Percentiles rank a stretch among this genome's conserved stretches.
These are phyloP conservation scores for Glomus cerebriforme DNA, from an alignment of 192 early-diverging fungal species.

Conservation along the genomic window DNA sequence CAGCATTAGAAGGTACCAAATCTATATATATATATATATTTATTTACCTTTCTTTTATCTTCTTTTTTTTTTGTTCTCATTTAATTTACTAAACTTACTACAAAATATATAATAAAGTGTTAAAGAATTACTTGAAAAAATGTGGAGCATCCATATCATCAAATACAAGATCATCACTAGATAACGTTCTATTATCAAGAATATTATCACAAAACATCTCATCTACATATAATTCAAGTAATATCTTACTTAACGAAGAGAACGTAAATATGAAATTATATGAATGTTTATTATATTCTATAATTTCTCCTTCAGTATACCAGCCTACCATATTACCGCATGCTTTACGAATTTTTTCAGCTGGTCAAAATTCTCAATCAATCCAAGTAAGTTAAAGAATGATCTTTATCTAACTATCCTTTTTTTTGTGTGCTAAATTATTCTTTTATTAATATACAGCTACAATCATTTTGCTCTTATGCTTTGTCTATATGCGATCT, in stretches of 20 bases:
- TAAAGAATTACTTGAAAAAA: slow-evolving; percentile 28
- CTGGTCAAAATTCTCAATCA: slow-evolving; percentile 42
- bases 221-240: slow-evolving; percentile 25
- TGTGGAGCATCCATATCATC: slow-evolving; percentile 37
- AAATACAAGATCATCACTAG: slow-evolving; percentile 30
- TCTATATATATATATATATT: too few species aligned
- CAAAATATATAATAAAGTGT: neutral
- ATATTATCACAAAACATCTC: slow-evolving; percentile 33
- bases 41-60: slow-evolving; percentile 2
- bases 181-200: slow-evolving; percentile 33
- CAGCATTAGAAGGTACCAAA: slow-evolving; percentile 33
- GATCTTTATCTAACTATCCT: neutral
- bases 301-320: slow-evolving; percentile 40
- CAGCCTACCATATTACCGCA: slow-evolving; percentile 46
- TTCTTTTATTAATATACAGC: slow-evolving; percentile 8
- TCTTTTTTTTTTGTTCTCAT: neutral
- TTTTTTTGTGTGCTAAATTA: neutral
- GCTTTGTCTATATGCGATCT: slow-evolving; percentile 58
- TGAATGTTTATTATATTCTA: slow-evolving; percentile 45
- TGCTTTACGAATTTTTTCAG: slow-evolving; percentile 41
- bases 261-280: slow-evolving; percentile 31
- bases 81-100: neutral
- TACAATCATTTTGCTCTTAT: slow-evolving; percentile 39
- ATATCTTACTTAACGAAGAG: neutral
- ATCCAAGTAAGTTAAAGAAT: slow-evolving; percentile 32